phyloP scores from a whole-genome alignment of 768 basidiomycete genomes.

The Pisolithus microcarpus region DNA sequence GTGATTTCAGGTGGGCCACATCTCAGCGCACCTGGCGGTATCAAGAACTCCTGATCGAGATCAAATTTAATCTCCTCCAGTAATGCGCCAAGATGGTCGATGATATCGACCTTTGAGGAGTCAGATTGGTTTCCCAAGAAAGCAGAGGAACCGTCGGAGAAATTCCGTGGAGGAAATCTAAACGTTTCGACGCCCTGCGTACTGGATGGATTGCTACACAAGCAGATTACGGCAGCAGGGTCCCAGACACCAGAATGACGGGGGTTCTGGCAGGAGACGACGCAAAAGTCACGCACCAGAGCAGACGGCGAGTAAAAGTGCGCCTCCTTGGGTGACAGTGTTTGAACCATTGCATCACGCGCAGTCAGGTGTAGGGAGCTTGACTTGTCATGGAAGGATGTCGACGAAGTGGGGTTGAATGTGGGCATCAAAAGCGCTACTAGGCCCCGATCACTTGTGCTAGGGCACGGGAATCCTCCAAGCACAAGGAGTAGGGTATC shows the following conservation, averaged over 20 bases:
- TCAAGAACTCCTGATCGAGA: background rate
- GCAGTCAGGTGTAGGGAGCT: constrained; percentile 32
- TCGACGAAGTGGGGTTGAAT: constrained; percentile 45
- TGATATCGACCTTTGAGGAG: background rate
- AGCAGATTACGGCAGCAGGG: constrained; percentile 57
- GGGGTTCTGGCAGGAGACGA: constrained; percentile 63
- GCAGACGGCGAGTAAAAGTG: constrained; percentile 55
- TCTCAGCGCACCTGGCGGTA: constrained; percentile 22
- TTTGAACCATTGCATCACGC: constrained; percentile 58
- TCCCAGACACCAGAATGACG: constrained; percentile 65
- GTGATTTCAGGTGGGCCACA: constrained; percentile 33
- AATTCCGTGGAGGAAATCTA: constrained; percentile 61
- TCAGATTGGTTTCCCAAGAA: background rate
- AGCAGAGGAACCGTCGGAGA: constrained; percentile 2
- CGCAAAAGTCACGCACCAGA: constrained; percentile 69
- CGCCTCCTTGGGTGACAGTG: constrained; percentile 40
- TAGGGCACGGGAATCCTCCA: constrained; percentile 68
- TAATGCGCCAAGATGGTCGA: background rate
- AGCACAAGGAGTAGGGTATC: constrained; percentile 68
- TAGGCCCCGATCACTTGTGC: constrained; percentile 50
- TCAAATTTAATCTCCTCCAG: constrained; percentile 4
- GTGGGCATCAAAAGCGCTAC: constrained; percentile 64
- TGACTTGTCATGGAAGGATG: constrained; percentile 27
- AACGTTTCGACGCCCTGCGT: constrained; percentile 52
- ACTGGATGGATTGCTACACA: constrained; percentile 44